These are phyloP conservation scores for Penicillium chermesinum DNA, from an alignment of 495 filamentous ascomycete species.

Conservation along the genomic window DNA sequence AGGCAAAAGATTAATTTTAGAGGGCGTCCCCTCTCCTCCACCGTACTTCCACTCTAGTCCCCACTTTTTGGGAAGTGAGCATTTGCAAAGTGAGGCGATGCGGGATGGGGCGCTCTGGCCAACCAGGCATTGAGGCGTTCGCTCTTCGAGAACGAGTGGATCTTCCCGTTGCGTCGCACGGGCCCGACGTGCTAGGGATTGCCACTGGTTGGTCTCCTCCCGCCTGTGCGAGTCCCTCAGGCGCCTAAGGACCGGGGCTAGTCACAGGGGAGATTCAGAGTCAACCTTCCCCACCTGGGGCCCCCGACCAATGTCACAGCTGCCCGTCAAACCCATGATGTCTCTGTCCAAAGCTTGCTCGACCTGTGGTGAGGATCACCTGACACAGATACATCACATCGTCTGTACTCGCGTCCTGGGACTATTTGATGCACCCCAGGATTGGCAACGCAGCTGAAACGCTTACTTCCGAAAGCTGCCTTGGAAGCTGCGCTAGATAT, in stretches of 20 bases:
- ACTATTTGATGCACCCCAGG: conserved; percentile 12
- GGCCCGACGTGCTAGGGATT: conserved; percentile 10
- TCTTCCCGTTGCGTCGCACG: conserved; percentile 10
- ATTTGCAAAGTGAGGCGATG: conserved; percentile 22
- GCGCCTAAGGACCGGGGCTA: no score
- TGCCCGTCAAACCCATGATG: background rate
- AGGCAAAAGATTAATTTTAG: background rate
- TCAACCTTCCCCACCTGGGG: no score
- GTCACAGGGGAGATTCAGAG: no score
- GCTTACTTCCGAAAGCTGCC: conserved; percentile 2
- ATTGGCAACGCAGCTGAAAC: conserved; percentile 9
- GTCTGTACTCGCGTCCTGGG: no score
- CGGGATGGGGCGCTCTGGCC: conserved; percentile 5
- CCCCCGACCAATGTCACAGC: background rate
- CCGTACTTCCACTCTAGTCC: no score
- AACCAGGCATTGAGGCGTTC: conserved; percentile 9
- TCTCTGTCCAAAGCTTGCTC: background rate
- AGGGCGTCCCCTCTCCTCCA: no score
- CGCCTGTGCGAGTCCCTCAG: background rate
- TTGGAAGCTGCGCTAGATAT: background rate
- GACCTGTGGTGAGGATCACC: conserved; percentile 9
- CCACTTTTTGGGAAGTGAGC: no score
- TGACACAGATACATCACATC: conserved; percentile 12
- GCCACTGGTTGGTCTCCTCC: background rate
- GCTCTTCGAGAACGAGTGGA: conserved; percentile 22